Evolutionary conservation across 352 stramenopile species (phyloP).

Genomic region (Thalassiosira pacifica): DNA sequence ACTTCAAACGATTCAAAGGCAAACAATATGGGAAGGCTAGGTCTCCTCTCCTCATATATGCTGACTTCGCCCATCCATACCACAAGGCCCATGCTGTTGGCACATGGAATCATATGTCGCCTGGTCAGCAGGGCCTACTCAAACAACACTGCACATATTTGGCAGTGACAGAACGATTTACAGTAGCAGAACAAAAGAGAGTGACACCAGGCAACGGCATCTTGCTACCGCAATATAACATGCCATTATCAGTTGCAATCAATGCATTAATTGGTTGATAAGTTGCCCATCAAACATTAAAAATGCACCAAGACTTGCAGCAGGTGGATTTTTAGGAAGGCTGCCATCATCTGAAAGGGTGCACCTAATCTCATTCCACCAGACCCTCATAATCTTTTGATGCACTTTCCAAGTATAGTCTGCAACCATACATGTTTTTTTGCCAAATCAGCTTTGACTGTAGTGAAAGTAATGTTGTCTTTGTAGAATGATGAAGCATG

Average conservation of each 20-base stretch:
- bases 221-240: too few species aligned
- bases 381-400: neutral
- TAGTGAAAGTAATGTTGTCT: neutral
- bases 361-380: neutral
- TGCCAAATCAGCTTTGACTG: neutral
- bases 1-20: neutral
- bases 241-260: too few species aligned
- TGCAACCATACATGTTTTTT: neutral
- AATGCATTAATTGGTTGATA: too few species aligned
- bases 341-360: neutral
- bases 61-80: neutral
- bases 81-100: neutral
- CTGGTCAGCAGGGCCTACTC: too few species aligned
- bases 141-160: too few species aligned
- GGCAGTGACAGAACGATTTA: neutral
- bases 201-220: too few species aligned
- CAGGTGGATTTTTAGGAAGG: neutral
- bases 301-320: neutral
- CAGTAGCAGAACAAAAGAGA: neutral
- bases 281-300: too few species aligned
- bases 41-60: neutral
- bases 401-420: neutral
- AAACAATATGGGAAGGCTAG: too few species aligned
- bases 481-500: neutral
- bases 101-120: too few species aligned